A percentile compares a stretch with the other conserved stretches of the same genome.
Evolutionary conservation across 306 rosid species (phyloP).

Genomic region (Dalbergia cochinchinensis): DNA sequence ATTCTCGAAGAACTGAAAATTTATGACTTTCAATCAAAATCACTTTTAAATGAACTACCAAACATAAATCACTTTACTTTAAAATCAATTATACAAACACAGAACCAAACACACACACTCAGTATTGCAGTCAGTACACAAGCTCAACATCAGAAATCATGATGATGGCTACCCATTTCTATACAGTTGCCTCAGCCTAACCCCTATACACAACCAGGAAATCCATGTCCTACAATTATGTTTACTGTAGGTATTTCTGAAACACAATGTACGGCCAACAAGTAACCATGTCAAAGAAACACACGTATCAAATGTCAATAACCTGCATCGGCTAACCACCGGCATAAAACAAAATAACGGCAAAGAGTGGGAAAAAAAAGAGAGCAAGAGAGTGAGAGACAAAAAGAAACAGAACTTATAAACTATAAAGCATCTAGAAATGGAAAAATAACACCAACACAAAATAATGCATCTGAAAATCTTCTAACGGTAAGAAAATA

Average conservation of each 20-base stretch:
- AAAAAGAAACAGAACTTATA: conserved; percentile 8
- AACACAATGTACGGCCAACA: not conserved
- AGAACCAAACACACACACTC: too few species aligned
- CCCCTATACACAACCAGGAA: conserved; percentile 25
- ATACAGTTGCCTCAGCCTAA: not conserved
- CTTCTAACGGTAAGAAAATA: conserved; percentile 10
- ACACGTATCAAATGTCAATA: conserved; percentile 16
- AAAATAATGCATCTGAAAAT: not conserved
- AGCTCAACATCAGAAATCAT: conserved; percentile 19
- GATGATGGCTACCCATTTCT: not conserved
- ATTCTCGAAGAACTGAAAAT: too few species aligned
- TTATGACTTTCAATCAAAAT: too few species aligned
- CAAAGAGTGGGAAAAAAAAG: not conserved
- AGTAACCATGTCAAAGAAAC: conserved; percentile 12
- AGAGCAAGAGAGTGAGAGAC: too few species aligned
- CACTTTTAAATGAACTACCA: too few species aligned
- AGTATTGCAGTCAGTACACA: not conserved
- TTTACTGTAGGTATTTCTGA: not conserved
- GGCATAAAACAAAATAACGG: conserved; percentile 10
- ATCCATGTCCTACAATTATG: conserved; percentile 13
- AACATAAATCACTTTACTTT: too few species aligned
- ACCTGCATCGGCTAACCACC: conserved; percentile 20
- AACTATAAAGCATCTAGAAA: conserved; percentile 5
- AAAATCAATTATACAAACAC: too few species aligned
- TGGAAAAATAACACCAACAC: not conserved